Evolutionary conservation across 257 asterid genomes (phyloP).

Genomic region (Jacaranda copaia): DNA sequence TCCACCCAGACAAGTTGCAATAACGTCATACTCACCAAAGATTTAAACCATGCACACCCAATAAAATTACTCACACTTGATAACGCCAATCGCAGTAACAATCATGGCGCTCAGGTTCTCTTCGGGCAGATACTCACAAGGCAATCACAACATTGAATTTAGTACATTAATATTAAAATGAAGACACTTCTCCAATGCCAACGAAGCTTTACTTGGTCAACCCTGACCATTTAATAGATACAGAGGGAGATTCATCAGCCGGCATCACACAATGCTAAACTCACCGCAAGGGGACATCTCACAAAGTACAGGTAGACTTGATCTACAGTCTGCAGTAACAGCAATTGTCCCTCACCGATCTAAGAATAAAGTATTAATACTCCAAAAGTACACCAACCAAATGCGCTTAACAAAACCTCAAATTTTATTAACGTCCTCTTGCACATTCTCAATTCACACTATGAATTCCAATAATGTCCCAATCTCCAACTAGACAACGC

Average conservation of each 20-base stretch:
- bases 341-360: neutral
- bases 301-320: neutral
- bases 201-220: neutral
- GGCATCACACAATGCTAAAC: too few relatives aligned
- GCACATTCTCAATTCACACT: neutral
- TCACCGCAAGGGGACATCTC: neutral
- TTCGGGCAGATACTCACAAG: too few relatives aligned
- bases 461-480: neutral
- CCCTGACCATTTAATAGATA: neutral
- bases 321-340: neutral
- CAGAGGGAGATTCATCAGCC: neutral
- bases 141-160: neutral
- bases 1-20: neutral
- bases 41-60: neutral
- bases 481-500: neutral
- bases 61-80: neutral
- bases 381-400: neutral
- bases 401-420: neutral
- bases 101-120: neutral
- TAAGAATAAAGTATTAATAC: too few relatives aligned
- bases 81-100: neutral
- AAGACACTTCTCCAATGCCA: neutral
- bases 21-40: neutral
- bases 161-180: too few relatives aligned
- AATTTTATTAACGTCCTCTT: neutral